Base-by-base conservation (phyloP, 306 rosid species). In the Pueraria montana region DNA sequence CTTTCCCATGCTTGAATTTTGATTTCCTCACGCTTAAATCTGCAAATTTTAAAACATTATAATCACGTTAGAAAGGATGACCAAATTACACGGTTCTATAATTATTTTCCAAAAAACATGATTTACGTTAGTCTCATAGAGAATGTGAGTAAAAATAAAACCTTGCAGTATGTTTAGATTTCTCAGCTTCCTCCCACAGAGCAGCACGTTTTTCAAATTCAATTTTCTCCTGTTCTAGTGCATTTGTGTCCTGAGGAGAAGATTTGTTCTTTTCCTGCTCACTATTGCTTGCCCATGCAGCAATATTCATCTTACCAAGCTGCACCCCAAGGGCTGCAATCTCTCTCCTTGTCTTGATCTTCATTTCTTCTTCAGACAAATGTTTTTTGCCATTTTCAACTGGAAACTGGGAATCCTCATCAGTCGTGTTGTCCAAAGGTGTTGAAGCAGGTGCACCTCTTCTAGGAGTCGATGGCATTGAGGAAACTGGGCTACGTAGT, bases 1-100 rank as follows among this genome's bases (percentile, higher is more conserved):
- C 92, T 92, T 82, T 95, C 99, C 99, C 99, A 95, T 26, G 96
- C 96, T 87, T 95, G 96, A 84, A 95, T 93, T 90, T 89, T 80
- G 93, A 95, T 95, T 81, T 95, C 99, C 73, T 93, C 96, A 0
- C 99, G 97, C 86, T 90, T 95, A 82, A 55, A 91, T 82, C 99
- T 95, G 89, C 76, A 36, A 88, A 70, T 64, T 30, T 80, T 30
- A 27, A 79, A 65, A 74, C 43, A 34, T 8, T 20, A 79, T 77
- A 16, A 24, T 74, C 42, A 66, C 32, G 56, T 83, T 73, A 85
- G 65, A 14, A 76, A 59, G 34, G 26, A 18, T 64, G 73, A 58
- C 72, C 3, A 53, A 21, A 26, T 68, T 46, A 45, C 61, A 78
- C 26, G 42, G 12, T 67, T 63, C 17, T 18, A 13, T 11, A 38